Evolutionary conservation across 2,329 filamentous ascomycete genomes (phyloP).

Genomic region (Pseudonectria buxi): DNA sequence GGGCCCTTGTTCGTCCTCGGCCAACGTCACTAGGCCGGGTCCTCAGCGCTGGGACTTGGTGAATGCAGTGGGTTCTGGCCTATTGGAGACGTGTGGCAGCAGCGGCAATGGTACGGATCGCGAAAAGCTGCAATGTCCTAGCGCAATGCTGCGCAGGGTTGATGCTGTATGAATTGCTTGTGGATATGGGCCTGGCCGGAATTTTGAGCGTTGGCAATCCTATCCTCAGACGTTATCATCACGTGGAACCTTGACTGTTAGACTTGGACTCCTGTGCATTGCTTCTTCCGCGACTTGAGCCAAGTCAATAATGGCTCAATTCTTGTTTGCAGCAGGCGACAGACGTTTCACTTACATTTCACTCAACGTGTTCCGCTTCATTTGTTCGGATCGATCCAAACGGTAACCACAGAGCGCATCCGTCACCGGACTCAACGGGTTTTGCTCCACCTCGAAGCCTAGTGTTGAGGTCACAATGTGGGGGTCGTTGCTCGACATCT

Average conservation of each 20-base stretch:
- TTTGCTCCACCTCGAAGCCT: no score
- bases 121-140: slow-evolving; percentile 14
- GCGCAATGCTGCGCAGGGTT: slow-evolving; percentile 12
- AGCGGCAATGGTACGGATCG: slow-evolving; percentile 4
- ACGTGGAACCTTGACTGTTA: no score
- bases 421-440: no score
- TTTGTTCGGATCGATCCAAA: no score
- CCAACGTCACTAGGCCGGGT: slow-evolving; percentile 6
- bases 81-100: slow-evolving; percentile 10
- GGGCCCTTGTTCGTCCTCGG: slow-evolving; percentile 11
- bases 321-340: no score
- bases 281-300: background rate
- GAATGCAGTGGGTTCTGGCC: slow-evolving; percentile 3
- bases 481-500: no score
- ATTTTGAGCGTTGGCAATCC: background rate
- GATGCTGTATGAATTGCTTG: slow-evolving; percentile 13
- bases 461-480: no score
- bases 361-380: no score
- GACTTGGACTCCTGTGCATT: background rate
- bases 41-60: background rate
- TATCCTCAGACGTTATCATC: background rate
- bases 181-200: slow-evolving; percentile 10
- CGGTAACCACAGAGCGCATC: no score
- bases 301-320: no score
- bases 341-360: no score